Evolutionary conservation across 345 rosid genomes (phyloP).

Genomic region (Rubroshorea leprosula): DNA sequence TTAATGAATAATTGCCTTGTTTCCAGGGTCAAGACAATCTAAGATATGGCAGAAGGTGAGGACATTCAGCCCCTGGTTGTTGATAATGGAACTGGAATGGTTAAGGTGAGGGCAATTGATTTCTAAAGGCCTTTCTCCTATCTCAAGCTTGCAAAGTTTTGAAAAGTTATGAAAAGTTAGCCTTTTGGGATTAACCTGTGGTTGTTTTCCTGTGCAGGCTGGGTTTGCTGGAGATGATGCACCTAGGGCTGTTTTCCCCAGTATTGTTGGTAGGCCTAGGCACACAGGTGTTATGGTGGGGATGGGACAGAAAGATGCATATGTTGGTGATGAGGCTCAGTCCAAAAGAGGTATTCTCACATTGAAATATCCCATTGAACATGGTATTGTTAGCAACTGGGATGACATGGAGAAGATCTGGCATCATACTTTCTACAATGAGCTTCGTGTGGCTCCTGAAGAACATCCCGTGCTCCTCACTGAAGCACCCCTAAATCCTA

Average conservation of each 20-base stretch:
- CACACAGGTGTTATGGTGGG: slow-evolving; percentile 64
- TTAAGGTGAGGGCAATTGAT: slow-evolving; percentile 35
- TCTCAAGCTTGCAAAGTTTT: background rate
- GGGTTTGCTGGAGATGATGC: slow-evolving; percentile 70
- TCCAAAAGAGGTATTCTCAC: slow-evolving; percentile 62
- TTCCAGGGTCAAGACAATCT: background rate
- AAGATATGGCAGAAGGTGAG: slow-evolving; percentile 29
- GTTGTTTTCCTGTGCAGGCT: slow-evolving; percentile 23
- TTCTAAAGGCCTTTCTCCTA: too few species aligned
- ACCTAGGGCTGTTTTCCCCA: slow-evolving; percentile 63
- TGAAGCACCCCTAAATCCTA: slow-evolving; percentile 62
- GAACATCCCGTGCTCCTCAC: slow-evolving; percentile 63
- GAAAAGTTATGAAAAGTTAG: background rate
- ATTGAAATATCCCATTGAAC: slow-evolving; percentile 51
- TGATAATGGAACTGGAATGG: slow-evolving; percentile 72
- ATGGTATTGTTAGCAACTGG: slow-evolving; percentile 64
- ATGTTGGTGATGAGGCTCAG: slow-evolving; percentile 58
- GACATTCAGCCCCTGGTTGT: slow-evolving; percentile 53
- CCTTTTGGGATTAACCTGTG: background rate
- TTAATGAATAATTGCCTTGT: background rate
- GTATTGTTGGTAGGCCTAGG: slow-evolving; percentile 60
- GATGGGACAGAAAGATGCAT: slow-evolving; percentile 62
- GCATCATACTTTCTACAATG: slow-evolving; percentile 64
- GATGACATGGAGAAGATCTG: slow-evolving; percentile 63
- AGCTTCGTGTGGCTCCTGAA: slow-evolving; percentile 66